Evolutionary conservation across 1,284 basidiomycete species (phyloP).

Genomic region (Erythrobasidium hasegawianum): DNA sequence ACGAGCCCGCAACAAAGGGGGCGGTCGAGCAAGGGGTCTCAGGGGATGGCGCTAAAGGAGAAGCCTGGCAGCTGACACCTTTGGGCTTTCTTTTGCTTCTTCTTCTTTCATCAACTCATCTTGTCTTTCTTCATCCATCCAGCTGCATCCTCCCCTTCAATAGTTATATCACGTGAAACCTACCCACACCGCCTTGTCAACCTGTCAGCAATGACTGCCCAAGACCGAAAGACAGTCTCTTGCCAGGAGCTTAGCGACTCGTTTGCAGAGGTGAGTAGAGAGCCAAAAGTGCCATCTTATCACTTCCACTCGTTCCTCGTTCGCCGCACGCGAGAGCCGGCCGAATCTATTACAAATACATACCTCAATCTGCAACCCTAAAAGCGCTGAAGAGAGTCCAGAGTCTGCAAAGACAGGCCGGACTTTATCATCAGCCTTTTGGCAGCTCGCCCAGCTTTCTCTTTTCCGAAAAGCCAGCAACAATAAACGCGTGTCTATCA

Average conservation of each 20-base stretch:
- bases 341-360: too few relatives aligned
- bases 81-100: too few relatives aligned
- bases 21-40: too few relatives aligned
- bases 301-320: background rate
- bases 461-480: background rate
- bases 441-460: background rate
- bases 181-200: background rate
- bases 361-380: background rate
- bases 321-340: background rate
- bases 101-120: constrained; percentile 1
- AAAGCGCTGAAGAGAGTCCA: background rate
- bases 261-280: constrained; percentile 29
- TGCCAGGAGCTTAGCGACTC: constrained; percentile 17
- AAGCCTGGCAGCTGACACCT: too few relatives aligned
- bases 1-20: too few relatives aligned
- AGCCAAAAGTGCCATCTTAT: background rate
- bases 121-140: background rate
- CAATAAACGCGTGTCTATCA: background rate
- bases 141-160: too few relatives aligned
- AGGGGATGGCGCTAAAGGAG: too few relatives aligned
- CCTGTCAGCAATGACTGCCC: background rate
- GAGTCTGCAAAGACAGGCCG: too few relatives aligned
- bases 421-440: background rate
- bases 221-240: constrained; percentile 28
- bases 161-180: background rate